These are phyloP conservation scores for Carpinus fangiana DNA, from an alignment of 306 rosid genomes.

Conservation along the genomic window DNA sequence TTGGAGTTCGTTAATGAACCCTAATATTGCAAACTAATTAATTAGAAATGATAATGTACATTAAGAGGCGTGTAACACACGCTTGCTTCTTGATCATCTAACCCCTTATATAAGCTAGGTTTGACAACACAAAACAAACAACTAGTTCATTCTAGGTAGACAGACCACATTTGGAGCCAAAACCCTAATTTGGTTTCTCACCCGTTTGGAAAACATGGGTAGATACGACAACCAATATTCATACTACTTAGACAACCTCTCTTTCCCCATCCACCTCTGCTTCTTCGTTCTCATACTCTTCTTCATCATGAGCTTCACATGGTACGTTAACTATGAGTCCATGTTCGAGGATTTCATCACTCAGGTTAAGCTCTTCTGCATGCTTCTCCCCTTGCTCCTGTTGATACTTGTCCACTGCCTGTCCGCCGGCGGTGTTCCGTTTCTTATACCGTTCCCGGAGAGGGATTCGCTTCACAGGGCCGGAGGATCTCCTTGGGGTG, in stretches of 20 bases:
- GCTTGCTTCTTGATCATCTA: conserved; percentile 3
- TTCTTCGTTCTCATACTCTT: conserved; percentile 52
- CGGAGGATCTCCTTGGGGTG: conserved; percentile 92
- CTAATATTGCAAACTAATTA: too few species aligned
- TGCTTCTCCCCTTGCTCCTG: conserved; percentile 55
- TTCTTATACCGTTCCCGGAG: conserved; percentile 51
- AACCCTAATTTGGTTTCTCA: background rate
- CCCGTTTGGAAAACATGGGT: conserved; percentile 35
- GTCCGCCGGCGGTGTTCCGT: conserved; percentile 40
- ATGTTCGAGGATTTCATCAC: conserved; percentile 45
- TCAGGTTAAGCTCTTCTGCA: conserved; percentile 58
- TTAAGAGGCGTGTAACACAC: background rate
- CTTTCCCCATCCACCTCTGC: conserved; percentile 62
- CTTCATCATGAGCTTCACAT: conserved; percentile 54
- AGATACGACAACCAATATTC: conserved; percentile 33
- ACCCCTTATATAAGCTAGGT: conserved; percentile 28
- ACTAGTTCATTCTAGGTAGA: background rate
- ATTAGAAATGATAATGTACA: background rate
- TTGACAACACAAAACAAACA: conserved; percentile 19
- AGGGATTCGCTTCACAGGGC: conserved; percentile 71
- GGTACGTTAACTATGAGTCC: conserved; percentile 77
- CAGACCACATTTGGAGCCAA: conserved; percentile 1
- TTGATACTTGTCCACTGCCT: conserved; percentile 58
- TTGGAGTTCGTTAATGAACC: too few species aligned
- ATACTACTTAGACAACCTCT: conserved; percentile 48